These are phyloP conservation scores for Tylopilus rubrobrunneus DNA, from an alignment of 768 basidiomycete species.

Conservation along the genomic window DNA sequence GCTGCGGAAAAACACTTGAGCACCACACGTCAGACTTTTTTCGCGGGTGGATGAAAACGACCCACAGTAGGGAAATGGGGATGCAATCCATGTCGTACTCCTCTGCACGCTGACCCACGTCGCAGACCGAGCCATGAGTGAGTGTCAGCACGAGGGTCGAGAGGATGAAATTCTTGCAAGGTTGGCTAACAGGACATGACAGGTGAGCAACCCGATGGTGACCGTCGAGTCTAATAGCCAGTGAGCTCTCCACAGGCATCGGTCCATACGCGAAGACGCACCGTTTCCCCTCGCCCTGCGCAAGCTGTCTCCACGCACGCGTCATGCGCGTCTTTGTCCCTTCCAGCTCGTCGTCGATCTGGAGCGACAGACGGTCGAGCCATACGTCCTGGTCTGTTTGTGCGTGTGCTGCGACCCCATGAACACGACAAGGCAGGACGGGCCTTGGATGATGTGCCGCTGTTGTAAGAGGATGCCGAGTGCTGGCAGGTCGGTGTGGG, in stretches of 20 bases:
- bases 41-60: too few species aligned
- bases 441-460: conserved; percentile 80
- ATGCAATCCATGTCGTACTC: too few species aligned
- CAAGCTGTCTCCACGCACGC: conserved; percentile 65
- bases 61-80: too few species aligned
- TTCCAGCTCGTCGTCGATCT: conserved; percentile 87
- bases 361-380: conserved; percentile 77
- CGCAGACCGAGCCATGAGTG: too few species aligned
- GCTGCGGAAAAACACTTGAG: too few species aligned
- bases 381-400: conserved; percentile 82
- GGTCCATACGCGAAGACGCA: conserved; percentile 33
- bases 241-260: not conserved
- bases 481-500: conserved; percentile 31
- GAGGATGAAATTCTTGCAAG: too few species aligned
- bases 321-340: conserved; percentile 60
- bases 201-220: conserved; percentile 63
- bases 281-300: conserved; percentile 77
- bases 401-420: not conserved
- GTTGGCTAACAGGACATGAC: too few species aligned
- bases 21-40: too few species aligned
- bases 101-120: too few species aligned
- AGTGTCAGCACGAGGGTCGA: too few species aligned
- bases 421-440: conserved; percentile 7
- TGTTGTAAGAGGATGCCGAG: too few species aligned
- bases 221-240: conserved; percentile 57